phyloP scores from a whole-genome alignment of 2,329 filamentous ascomycete genomes.

The Ophiostoma sp. region DNA sequence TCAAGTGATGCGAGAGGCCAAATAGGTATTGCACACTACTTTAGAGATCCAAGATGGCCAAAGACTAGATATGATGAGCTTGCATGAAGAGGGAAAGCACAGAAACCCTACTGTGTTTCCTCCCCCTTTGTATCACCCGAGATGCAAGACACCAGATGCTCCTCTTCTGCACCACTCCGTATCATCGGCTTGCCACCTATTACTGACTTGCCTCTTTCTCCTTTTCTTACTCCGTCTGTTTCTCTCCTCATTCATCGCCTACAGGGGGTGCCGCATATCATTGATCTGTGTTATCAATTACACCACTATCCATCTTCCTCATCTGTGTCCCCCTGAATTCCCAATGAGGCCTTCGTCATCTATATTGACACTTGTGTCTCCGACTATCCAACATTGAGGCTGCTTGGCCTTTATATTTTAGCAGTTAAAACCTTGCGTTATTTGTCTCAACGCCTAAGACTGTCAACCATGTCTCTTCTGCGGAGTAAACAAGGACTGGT shows the following conservation, averaged over 20 bases:
- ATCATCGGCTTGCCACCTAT: slow-evolving; percentile 3
- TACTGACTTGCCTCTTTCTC: neutral
- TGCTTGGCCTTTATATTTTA: neutral
- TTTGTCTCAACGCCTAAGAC: neutral
- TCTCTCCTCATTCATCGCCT: neutral
- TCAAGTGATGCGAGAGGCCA: neutral
- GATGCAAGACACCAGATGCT: slow-evolving; percentile 22
- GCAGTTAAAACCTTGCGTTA: neutral
- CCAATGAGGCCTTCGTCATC: neutral
- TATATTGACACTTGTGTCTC: neutral
- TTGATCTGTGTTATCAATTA: neutral
- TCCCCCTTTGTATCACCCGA: neutral
- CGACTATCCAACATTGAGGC: neutral
- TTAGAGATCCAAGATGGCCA: neutral
- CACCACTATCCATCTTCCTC: neutral
- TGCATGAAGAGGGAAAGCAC: neutral
- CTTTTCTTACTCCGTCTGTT: neutral
- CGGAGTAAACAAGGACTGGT: neutral
- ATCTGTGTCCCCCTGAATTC: neutral
- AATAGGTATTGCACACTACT: neutral
- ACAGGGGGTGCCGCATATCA: neutral
- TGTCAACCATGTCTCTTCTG: neutral
- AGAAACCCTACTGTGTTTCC: neutral
- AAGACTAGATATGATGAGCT: neutral
- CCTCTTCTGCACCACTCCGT: neutral